Percentiles rank a stretch among this genome's conserved stretches.
These are phyloP conservation scores for Beauveria medogensis DNA, from an alignment of 2,329 filamentous ascomycete genomes.

Conservation along the genomic window DNA sequence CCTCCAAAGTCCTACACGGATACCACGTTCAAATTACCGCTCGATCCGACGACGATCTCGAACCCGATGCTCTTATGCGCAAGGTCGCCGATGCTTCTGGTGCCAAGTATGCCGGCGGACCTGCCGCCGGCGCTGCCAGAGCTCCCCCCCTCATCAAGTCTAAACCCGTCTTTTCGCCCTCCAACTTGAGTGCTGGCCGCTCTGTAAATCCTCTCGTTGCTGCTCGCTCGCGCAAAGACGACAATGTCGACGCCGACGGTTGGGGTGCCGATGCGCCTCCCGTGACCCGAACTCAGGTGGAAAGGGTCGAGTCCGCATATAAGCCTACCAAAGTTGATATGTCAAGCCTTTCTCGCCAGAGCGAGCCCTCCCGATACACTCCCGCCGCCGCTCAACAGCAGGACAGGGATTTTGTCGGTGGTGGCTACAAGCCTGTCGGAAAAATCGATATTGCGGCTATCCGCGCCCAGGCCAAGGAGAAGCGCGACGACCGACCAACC, in stretches of 20 bases:
- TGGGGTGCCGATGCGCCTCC: conserved; percentile 95
- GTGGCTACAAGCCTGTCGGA: conserved; percentile 86
- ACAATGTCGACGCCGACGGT: conserved; percentile 69
- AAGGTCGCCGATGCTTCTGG: conserved; percentile 94
- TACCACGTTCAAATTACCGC: conserved; percentile 98
- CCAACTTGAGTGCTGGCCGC: conserved; percentile 39
- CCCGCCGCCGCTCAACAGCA: conserved; percentile 35
- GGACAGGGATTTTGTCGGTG: conserved; percentile 62
- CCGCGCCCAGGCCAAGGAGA: conserved; percentile 62
- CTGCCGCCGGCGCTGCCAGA: conserved; percentile 42
- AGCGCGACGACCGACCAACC: conserved; percentile 70
- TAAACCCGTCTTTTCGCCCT: conserved; percentile 89
- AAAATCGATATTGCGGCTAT: conserved; percentile 97
- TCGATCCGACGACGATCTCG: conserved; percentile 81
- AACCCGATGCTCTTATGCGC: conserved; percentile 78
- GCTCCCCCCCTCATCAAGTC: conserved; percentile 66
- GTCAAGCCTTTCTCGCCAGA: conserved; percentile 70
- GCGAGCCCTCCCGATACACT: conserved; percentile 56
- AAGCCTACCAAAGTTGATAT: conserved; percentile 95
- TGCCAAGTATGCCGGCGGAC: conserved; percentile 77
- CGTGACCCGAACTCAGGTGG: conserved; percentile 74
- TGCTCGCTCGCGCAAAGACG: conserved; percentile 52
- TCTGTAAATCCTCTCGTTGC: conserved; percentile 60
- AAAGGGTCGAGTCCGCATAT: conserved; percentile 90
- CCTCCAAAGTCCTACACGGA: conserved; percentile 87